Base-by-base conservation (phyloP, 2,329 filamentous ascomycete genomes). In the Pseudocercospora cruenta region DNA sequence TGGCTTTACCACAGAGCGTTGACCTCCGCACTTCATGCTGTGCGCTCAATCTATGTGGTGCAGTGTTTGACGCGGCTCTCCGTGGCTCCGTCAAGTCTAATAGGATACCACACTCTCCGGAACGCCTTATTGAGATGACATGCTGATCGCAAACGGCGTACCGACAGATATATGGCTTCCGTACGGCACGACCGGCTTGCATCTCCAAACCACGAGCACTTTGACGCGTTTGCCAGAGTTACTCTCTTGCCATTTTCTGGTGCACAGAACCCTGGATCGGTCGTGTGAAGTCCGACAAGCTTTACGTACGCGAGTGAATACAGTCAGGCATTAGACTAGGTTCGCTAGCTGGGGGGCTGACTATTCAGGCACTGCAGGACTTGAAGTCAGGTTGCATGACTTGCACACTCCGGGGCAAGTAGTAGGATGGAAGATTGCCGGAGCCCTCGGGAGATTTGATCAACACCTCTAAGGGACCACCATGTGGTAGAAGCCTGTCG, bases 61-160 rank as follows among this genome's bases (percentile, higher is more conserved):
- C 51, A 54, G 21, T 24, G 22, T 54, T 28, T 28, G 22, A 54
- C 51, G 51, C 51, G 51, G 51, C 21, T 54, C 51, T 54, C 51
- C 51, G 49, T 53, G 49, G n/a, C 22, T 24, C n/a, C 49, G 22
- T 53, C 49, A 22, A 53, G 49, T 9, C 24, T 26, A 8, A 53
- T 53, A 53, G 49, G 21, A 19, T 12, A 47, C 45, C 45, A 47
- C 45, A 47, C 45, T 19, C n/a, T 19, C 45, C 45, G 9, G 45
- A 49, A 49, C 45, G 19, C 19, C 45, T 49, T 49, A 24, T 24
- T 22, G 19, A 49, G 7, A 49, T 49, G 45, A 49, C 45, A 49
- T 49, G 45, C 45, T 14, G 45, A 49, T 49, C 51, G 10, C 51
- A 4, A 54, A 54, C 22, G 51, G 24, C 22, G 51, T 54, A 28